Conservation (phyloP, 2,329 filamentous ascomycete genomes). For the Lasiodiplodia sp. region DNA sequence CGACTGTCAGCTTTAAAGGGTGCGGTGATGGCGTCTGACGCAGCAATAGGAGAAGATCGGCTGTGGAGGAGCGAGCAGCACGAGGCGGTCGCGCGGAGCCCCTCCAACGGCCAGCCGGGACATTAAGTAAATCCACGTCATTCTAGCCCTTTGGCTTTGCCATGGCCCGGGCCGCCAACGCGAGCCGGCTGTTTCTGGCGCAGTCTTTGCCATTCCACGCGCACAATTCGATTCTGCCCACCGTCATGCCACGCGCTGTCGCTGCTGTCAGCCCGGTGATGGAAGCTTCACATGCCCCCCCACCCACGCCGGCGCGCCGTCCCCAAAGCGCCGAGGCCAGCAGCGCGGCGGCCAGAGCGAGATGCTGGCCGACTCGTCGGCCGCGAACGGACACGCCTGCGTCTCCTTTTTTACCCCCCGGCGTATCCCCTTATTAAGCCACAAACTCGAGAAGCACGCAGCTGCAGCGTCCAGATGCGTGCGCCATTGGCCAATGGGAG, state of each 20-base stretch:
- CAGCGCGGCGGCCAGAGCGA: not conserved
- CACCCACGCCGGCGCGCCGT: not conserved
- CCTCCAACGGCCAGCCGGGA: conserved; percentile 4
- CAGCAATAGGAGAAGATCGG: conserved; percentile 24
- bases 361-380: not conserved
- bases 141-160: not conserved
- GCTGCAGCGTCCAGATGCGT: not conserved
- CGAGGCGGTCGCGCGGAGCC: conserved; percentile 5
- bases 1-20: conserved; percentile 11
- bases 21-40: conserved; percentile 1
- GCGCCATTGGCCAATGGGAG: conserved; percentile 20
- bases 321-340: not conserved
- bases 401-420: conserved; percentile 3
- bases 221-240: not conserved
- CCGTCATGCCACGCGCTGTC: conserved; percentile 4
- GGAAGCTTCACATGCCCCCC: conserved; percentile 10
- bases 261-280: not conserved
- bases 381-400: conserved; percentile 7
- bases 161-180: conserved; percentile 12
- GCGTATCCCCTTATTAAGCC: conserved; percentile 12
- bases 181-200: conserved; percentile 18
- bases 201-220: conserved; percentile 16
- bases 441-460: conserved; percentile 13
- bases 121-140: conserved; percentile 22
- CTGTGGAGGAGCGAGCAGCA: conserved; percentile 11